Base-by-base conservation (phyloP, 805 yeast species). In the Saturnispora sanitii region DNA sequence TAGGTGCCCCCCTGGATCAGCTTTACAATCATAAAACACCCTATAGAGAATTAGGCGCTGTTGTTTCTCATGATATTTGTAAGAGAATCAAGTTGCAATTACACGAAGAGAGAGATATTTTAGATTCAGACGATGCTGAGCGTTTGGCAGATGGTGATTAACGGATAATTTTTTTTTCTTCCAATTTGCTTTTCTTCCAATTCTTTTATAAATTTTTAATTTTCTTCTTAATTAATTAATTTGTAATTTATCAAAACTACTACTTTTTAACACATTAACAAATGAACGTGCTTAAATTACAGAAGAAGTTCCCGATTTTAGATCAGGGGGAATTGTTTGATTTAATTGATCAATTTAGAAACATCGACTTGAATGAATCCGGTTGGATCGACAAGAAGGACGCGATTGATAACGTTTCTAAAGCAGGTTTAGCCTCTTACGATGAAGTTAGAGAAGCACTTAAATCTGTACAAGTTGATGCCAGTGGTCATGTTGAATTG, bases 331-430 rank as follows among this genome's bases (percentile, higher is more conserved):
- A 88, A 49, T 68, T 92, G 36, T 88, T 90, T 60, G 71, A 67
- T 29, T 73, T 92, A 43, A 83, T 90, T 53, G 96, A 90, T 44
- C 82, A 81, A 51, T 92, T 92, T 68, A 71, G 95, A 54, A 65
- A 67, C 45, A 81, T 92, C 50, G 99, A 92, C 54, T 51, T 79
- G 26, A 94, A 90, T 34, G 99, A 90, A 54, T 78, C 82, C 51
- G 99, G 99, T 9, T 87, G 87, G 76, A 87, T 81, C 31, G 96
- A 90, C 56, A 90, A 90, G 64, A 87, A 82, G 56, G 82, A 81
- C 43, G 94, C 84, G 28, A 80, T 90, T 58, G 88, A 86, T 57
- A 75, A 87, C 3, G 77, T 87, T 30, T 76, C 94, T 19, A 75
- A 77, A 42, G 62, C 77, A 22, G 96, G 96, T 16, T 75, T 75